These are phyloP conservation scores for Calonectria pauciramosa DNA, from an alignment of 2,329 filamentous ascomycete genomes.

Conservation along the genomic window DNA sequence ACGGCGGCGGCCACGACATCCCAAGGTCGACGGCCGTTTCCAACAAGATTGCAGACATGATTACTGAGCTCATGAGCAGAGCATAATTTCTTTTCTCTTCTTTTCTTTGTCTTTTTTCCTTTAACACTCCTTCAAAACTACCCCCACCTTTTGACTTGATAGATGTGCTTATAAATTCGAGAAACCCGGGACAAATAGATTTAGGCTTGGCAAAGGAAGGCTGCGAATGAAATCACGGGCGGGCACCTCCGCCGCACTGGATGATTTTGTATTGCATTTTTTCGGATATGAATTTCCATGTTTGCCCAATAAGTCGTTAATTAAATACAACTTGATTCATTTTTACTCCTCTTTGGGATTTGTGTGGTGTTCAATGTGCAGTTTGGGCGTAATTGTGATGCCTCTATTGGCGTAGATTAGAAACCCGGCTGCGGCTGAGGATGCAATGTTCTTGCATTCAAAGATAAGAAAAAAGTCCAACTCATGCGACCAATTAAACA, in stretches of 20 bases:
- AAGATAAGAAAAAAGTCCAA: background rate
- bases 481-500: background rate
- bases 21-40: background rate
- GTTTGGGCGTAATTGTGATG: background rate
- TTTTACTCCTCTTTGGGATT: background rate
- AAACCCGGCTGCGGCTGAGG: background rate
- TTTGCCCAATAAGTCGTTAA: background rate
- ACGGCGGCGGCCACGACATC: constrained; percentile 17
- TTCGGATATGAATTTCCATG: background rate
- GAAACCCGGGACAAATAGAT: background rate
- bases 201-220: background rate
- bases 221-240: background rate
- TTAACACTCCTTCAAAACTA: background rate
- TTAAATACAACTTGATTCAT: background rate
- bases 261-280: background rate
- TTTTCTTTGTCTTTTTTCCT: background rate
- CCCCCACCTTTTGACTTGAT: background rate
- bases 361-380: background rate
- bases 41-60: constrained; percentile 9
- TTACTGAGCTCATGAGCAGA: constrained; percentile 6
- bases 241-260: background rate
- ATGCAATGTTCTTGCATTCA: background rate
- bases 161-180: background rate
- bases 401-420: background rate
- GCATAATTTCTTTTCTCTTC: background rate